Evolutionary conservation across 176 grass and related monocot species (phyloP), one percentile per base, ranked within the genome.

Genomic region (Eleusine indica): DNA sequence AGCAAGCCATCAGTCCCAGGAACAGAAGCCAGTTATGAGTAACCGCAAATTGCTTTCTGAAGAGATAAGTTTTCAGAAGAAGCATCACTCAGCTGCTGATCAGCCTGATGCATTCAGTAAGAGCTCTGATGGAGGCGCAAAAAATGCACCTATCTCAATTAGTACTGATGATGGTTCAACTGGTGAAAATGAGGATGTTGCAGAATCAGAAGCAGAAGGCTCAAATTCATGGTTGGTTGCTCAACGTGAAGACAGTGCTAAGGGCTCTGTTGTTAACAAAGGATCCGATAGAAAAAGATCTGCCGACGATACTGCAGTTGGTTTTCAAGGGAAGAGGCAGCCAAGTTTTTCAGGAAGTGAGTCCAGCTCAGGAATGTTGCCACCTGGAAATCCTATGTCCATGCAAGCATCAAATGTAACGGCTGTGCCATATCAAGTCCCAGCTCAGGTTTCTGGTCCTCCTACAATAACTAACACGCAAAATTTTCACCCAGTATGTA

Each of bases 101-200:
- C 86, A 87, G 76, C 78, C 73, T 80, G 89, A 92, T 84, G 88
- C 74, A 62, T 74, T 84, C 43, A 91, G 91, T 80, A 94, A 95
- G 80, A 82, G 66, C 87, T 89, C 92, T 72, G 71, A 83, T 22
- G 87, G 84, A 74, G 87, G 57, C 74, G 73, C 81, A 1, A 99
- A 87, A 85, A 88, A 83, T 47, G 76, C 89, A 17, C 96, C 92
- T 47, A 79, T 96, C 73, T 96, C 93, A 66, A 88, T 95, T 87
- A 93, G 86, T 41, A 90, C 89, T 0, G 93, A 91, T 63, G 96
- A 99, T 60, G 93, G 93, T 82, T 99, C 91, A 35, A 90, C 91
- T n/a, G 93, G 93, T 83, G 96, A 99, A 90, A 99, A 99, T 78
- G 96, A 99, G 68, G 96, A 93, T 82, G 93, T 94, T 64, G 91